Evolutionary conservation across 1,139 yeast genomes (phyloP).

Genomic region (Trichomonascaceae sp.): DNA sequence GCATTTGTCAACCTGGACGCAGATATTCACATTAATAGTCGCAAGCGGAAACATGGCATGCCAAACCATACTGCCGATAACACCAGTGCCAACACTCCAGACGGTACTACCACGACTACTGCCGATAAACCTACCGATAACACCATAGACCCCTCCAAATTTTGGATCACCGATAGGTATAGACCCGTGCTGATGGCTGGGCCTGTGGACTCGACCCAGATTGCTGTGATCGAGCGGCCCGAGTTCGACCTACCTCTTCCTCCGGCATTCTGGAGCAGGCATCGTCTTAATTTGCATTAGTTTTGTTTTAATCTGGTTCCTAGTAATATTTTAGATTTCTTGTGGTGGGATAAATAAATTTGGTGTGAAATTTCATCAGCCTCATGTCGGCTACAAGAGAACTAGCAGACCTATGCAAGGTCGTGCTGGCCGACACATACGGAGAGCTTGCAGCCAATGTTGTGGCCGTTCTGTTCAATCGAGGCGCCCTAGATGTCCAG

Average conservation of each 20-base stretch:
- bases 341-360: too few relatives aligned
- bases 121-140: background rate
- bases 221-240: constrained; percentile 71
- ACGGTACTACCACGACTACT: background rate
- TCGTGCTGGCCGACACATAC: constrained; percentile 24
- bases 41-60: background rate
- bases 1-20: constrained; percentile 50
- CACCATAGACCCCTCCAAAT: constrained; percentile 26
- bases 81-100: background rate
- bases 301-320: background rate
- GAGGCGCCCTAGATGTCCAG: constrained; percentile 24
- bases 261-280: constrained; percentile 50
- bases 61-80: too few relatives aligned
- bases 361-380: background rate
- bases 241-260: constrained; percentile 45
- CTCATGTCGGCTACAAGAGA: constrained; percentile 23
- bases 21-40: background rate
- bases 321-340: background rate
- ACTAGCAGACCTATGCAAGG: constrained; percentile 23
- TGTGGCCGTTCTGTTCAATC: constrained; percentile 21
- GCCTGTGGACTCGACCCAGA: constrained; percentile 41
- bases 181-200: constrained; percentile 59
- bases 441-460: constrained; percentile 27
- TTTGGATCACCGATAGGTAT: constrained; percentile 69
- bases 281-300: background rate